Conservation (phyloP, 306 rosid genomes). For the Prunus mongolica region DNA sequence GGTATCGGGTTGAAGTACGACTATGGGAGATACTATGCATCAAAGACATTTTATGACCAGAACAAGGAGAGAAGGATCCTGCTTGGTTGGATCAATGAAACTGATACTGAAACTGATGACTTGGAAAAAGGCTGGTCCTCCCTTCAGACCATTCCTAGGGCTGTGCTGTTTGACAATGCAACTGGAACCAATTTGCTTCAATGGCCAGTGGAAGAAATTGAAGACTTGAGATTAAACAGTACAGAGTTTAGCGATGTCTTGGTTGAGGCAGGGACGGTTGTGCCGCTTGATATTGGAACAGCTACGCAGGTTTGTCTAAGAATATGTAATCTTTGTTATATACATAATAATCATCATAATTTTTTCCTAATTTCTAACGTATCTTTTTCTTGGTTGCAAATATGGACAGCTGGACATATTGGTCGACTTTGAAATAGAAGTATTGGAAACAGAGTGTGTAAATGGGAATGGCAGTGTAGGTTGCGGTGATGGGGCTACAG, state of each 20-base stretch:
- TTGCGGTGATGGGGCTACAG: conserved; percentile 61
- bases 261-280: conserved; percentile 58
- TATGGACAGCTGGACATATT: conserved; percentile 59
- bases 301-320: conserved; percentile 63
- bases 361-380: background rate
- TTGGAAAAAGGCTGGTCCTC: conserved; percentile 82
- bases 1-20: conserved; percentile 72
- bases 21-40: conserved; percentile 82
- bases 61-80: conserved; percentile 53
- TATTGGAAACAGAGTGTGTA: conserved; percentile 11
- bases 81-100: conserved; percentile 82
- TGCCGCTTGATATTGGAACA: conserved; percentile 50
- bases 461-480: conserved; percentile 26
- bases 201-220: conserved; percentile 89
- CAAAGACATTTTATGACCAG: conserved; percentile 78
- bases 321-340: background rate
- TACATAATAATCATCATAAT: background rate
- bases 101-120: conserved; percentile 57
- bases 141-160: conserved; percentile 78
- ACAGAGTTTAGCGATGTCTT: conserved; percentile 41
- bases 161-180: conserved; percentile 60
- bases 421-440: conserved; percentile 63
- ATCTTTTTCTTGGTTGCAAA: background rate
- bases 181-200: conserved; percentile 58
- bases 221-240: conserved; percentile 55